Percentiles rank a stretch among this genome's conserved stretches.
Conservation (phyloP, 305 asterid species). For the Fraxinus floribunda region DNA sequence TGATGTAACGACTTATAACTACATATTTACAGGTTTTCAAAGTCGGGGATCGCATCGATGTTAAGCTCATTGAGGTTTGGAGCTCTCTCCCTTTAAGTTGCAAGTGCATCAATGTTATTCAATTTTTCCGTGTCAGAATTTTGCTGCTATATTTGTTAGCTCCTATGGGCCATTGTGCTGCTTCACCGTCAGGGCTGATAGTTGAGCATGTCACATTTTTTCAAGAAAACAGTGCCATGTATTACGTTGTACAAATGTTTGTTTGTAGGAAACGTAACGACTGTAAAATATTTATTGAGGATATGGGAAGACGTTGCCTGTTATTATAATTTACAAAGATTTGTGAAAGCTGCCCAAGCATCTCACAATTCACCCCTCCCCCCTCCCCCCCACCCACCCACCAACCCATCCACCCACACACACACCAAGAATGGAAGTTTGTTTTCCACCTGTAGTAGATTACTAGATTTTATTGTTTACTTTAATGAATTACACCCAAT, state of each 20-base stretch:
- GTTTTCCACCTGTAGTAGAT: neutral
- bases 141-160: neutral
- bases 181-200: neutral
- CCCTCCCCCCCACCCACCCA: neutral
- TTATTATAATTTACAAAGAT: neutral
- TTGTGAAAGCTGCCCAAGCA: neutral
- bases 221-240: neutral
- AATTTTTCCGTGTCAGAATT: neutral
- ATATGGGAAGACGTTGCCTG: neutral
- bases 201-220: conserved; percentile 5
- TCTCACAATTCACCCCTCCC: neutral
- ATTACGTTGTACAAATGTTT: neutral
- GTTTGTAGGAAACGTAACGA: neutral
- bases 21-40: conserved; percentile 61
- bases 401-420: neutral
- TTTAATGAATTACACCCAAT: neutral
- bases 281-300: neutral
- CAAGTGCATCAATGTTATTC: conserved; percentile 9
- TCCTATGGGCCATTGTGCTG: neutral
- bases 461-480: neutral
- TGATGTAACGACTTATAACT: conserved; percentile 24
- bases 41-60: conserved; percentile 92
- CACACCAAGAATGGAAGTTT: neutral
- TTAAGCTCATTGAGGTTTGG: conserved; percentile 90
- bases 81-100: conserved; percentile 23